Evolutionary conservation across 306 rosid species (phyloP), one percentile per base, ranked within the genome.

Genomic region (Echinosophora koreensis): DNA sequence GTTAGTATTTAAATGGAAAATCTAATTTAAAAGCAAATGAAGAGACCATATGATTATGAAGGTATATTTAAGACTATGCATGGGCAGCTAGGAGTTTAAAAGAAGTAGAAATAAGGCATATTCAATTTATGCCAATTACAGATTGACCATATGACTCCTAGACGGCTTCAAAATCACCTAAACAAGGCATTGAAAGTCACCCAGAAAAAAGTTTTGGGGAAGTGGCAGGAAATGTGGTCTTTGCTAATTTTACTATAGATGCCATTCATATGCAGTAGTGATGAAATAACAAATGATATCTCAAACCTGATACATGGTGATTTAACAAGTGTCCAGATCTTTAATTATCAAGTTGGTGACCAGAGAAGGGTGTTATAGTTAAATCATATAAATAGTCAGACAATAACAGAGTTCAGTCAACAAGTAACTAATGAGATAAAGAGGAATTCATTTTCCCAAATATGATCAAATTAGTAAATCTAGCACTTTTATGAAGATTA

Each of bases 181-280:
- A 50, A 66, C 5, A 58, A 38, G 16, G 9, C 5, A 35, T 54
- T 69, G 47, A 66, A 8, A 62, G 54, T 49, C 39, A 56, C 39
- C 42, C n/a, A 47, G 2, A 15, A 8, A 57, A 64, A 47, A 41
- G 50, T 27, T 49, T 7, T 38, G 7, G 72, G 49, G 35, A 50
- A 12, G 46, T 14, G 44, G 44, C 32, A 37, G 10, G 12, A 39
- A 58, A 17, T 18, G 18, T 9, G 0, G 18, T 17, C 38, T 61
- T 74, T 42, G 28, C 65, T 10, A 46, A 35, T 55, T 51, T 69
- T 76, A 81, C 16, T 6, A 41, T 4, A 51, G 72, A 76, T 35
- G 27, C 13, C 16, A 70, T 55, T 68, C 55, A 18, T n/a, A 42
- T 69, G 30, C 60, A 30, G 15, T 22, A 34, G 9, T 76, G 27